phyloP scores from a whole-genome alignment of 2,329 filamentous ascomycete genomes.

The Colletotrichum tofieldiae region DNA sequence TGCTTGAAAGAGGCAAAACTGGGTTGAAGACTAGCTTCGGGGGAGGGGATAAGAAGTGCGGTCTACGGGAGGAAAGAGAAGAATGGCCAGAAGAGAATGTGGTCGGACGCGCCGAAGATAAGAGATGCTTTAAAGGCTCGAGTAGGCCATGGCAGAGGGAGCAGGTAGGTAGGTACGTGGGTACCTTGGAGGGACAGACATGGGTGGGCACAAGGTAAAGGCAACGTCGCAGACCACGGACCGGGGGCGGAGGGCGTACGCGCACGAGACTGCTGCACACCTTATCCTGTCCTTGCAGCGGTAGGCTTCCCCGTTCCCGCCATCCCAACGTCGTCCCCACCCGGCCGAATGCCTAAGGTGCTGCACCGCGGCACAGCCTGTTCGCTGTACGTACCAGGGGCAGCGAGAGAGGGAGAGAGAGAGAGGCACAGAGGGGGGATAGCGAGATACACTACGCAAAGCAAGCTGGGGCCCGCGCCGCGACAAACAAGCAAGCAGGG shows the following conservation, averaged over 20 bases:
- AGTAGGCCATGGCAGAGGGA: background rate
- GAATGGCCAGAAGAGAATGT: slow-evolving; percentile 9
- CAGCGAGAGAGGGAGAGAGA: no score
- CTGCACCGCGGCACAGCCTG: no score
- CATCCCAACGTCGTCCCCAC: slow-evolving; percentile 7
- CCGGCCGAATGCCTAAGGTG: no score
- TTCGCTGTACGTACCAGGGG: no score
- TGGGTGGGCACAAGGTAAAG: slow-evolving; percentile 35
- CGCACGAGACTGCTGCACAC: background rate
- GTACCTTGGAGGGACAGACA: background rate
- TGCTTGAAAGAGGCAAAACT: slow-evolving; percentile 9
- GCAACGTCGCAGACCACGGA: slow-evolving; percentile 36
- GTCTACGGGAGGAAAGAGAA: slow-evolving; percentile 26
- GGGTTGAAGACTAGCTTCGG: slow-evolving; percentile 30
- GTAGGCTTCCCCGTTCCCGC: slow-evolving; percentile 18
- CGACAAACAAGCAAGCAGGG: slow-evolving; percentile 14
- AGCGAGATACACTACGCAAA: background rate
- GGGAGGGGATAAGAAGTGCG: slow-evolving; percentile 10
- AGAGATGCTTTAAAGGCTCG: slow-evolving; percentile 34
- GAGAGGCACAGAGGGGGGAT: background rate
- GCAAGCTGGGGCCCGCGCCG: slow-evolving; percentile 19
- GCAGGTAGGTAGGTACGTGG: background rate
- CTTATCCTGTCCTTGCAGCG: slow-evolving; percentile 23
- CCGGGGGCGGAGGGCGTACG: slow-evolving; percentile 3
- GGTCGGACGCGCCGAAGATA: slow-evolving; percentile 34